Evolutionary conservation across 2,329 filamentous ascomycete genomes (phyloP).

Genomic region (Colletotrichum eremochloae): DNA sequence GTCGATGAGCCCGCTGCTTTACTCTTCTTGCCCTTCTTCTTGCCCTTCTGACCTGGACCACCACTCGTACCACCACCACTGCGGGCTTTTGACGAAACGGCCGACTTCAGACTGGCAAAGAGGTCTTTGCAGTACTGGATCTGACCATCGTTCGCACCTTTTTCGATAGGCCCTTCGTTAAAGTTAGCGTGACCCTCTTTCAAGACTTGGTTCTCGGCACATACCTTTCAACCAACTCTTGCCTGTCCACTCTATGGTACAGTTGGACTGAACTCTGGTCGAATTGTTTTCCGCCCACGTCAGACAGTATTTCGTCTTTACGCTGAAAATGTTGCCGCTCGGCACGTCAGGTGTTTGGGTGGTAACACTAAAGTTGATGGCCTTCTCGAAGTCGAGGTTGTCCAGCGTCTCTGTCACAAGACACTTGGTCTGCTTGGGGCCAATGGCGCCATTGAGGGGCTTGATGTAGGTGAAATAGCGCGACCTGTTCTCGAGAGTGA

Average conservation of each 20-base stretch:
- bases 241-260: slow-evolving; percentile 93
- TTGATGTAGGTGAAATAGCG: slow-evolving; percentile 91
- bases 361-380: slow-evolving; percentile 82
- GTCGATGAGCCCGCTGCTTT: slow-evolving; percentile 61
- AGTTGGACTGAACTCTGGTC: slow-evolving; percentile 89
- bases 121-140: slow-evolving; percentile 85
- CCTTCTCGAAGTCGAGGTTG: slow-evolving; percentile 86
- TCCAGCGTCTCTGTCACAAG: slow-evolving; percentile 90
- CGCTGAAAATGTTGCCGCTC: slow-evolving; percentile 89
- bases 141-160: slow-evolving; percentile 93
- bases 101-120: slow-evolving; percentile 78
- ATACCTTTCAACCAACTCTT: slow-evolving; percentile 98
- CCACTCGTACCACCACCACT: slow-evolving; percentile 60
- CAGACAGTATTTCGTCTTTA: slow-evolving; percentile 95
- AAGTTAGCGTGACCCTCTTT: slow-evolving; percentile 48
- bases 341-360: slow-evolving; percentile 96
- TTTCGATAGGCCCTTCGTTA: slow-evolving; percentile 87
- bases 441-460: slow-evolving; percentile 85
- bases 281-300: slow-evolving; percentile 91
- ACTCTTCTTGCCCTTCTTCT: slow-evolving; percentile 72
- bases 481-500: slow-evolving; percentile 80
- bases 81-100: slow-evolving; percentile 75
- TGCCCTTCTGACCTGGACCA: slow-evolving; percentile 65
- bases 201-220: slow-evolving; percentile 43
- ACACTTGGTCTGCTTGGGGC: slow-evolving; percentile 95